Conservation (phyloP, 2,329 filamentous ascomycete species). For the Penicillium rolfsii region DNA sequence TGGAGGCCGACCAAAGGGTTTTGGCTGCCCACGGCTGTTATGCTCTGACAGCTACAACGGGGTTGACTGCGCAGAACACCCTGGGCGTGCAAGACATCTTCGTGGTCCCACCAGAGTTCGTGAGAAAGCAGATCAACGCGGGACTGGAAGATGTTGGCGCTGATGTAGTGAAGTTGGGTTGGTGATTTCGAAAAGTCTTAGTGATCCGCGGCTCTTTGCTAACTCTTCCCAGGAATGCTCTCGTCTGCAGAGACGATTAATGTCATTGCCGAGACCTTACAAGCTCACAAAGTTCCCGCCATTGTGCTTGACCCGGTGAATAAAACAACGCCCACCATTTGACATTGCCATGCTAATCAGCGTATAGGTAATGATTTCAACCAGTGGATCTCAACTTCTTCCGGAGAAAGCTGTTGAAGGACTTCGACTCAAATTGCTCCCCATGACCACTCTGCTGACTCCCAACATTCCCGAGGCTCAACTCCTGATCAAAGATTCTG, state of each 20-base stretch:
- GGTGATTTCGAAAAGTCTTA: slow-evolving; percentile 26
- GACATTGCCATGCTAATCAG: slow-evolving; percentile 16
- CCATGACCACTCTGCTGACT: slow-evolving; percentile 51
- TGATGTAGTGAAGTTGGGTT: slow-evolving; percentile 91
- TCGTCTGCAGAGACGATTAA: slow-evolving; percentile 71
- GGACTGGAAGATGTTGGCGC: slow-evolving; percentile 81
- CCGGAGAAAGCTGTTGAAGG: slow-evolving; percentile 47
- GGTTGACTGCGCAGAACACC: slow-evolving; percentile 95
- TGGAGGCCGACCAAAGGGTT: slow-evolving; percentile 95
- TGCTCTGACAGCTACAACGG: slow-evolving; percentile 93
- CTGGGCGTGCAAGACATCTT: slow-evolving; percentile 81
- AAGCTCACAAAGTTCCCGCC: slow-evolving; percentile 58
- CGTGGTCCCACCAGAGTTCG: slow-evolving; percentile 74
- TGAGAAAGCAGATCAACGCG: slow-evolving; percentile 82
- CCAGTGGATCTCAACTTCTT: slow-evolving; percentile 52
- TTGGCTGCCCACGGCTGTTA: slow-evolving; percentile 91
- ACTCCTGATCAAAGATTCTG: slow-evolving; percentile 49
- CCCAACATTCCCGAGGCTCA: slow-evolving; percentile 55
- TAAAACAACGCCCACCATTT: neutral
- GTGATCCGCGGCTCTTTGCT: slow-evolving; percentile 4
- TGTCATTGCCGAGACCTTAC: slow-evolving; percentile 67
- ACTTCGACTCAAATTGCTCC: slow-evolving; percentile 47
- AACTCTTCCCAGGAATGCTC: slow-evolving; percentile 69
- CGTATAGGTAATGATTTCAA: slow-evolving; percentile 78
- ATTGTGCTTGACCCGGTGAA: slow-evolving; percentile 76